Percentiles rank a stretch among this genome's conserved stretches.
Evolutionary conservation across 2,329 filamentous ascomycete species (phyloP).

Genomic region (Sclerotinia sclerotiorum): DNA sequence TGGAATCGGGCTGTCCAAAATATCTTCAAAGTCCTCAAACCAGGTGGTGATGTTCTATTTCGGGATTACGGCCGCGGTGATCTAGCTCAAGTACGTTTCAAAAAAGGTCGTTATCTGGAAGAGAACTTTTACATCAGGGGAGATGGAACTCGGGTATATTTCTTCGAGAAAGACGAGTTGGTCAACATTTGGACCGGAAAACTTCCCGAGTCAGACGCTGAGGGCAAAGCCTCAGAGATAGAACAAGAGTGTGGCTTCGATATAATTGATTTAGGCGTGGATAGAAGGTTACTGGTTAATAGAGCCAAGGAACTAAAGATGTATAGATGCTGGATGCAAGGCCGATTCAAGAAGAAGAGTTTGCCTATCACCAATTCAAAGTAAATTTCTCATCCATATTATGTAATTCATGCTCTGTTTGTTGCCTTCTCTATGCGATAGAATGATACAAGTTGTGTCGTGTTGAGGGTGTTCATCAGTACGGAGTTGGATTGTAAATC

Average conservation of each 20-base stretch:
- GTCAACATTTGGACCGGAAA: conserved; percentile 70
- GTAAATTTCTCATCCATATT: neutral
- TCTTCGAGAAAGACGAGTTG: conserved; percentile 88
- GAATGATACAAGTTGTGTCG: neutral
- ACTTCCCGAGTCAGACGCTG: conserved; percentile 23
- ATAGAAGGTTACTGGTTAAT: conserved; percentile 89
- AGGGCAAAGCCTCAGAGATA: conserved; percentile 24
- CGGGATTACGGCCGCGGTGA: conserved; percentile 96
- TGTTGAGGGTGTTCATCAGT: neutral
- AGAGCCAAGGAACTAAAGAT: conserved; percentile 89
- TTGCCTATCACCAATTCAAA: conserved; percentile 1
- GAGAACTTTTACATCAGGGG: conserved; percentile 98
- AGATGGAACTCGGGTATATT: conserved; percentile 95
- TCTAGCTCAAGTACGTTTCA: conserved; percentile 93
- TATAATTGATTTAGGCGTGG: conserved; percentile 75
- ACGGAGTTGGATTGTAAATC: neutral
- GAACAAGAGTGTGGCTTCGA: conserved; percentile 54
- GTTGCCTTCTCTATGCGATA: neutral
- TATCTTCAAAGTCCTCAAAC: conserved; percentile 79
- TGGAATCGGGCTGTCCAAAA: conserved; percentile 83
- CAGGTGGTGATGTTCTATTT: conserved; percentile 91
- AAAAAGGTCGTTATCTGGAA: conserved; percentile 88
- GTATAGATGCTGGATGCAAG: conserved; percentile 97
- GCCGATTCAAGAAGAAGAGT: conserved; percentile 65
- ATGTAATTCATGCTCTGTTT: neutral